Percentiles rank a stretch among this genome's conserved stretches.
phyloP scores from a whole-genome alignment of 73 alveolate genomes.

The Paramecium tetraurelia region DNA sequence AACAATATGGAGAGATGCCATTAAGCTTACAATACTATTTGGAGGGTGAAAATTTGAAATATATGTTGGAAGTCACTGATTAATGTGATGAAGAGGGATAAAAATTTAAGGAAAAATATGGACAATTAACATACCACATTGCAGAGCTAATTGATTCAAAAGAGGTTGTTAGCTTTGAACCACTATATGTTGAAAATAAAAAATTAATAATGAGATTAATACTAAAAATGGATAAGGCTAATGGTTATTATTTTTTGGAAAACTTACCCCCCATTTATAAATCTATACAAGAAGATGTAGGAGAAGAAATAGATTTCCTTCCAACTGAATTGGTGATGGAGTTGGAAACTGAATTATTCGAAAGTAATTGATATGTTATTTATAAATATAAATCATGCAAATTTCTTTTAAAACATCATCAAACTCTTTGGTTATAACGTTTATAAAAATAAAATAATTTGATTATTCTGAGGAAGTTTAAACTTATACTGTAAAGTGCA shows the following conservation, averaged over 20 bases:
- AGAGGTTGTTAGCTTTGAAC: constrained; percentile 8
- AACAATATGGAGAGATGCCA: constrained; percentile 40
- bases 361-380: neutral
- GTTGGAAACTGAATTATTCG: constrained; percentile 14
- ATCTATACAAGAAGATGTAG: neutral
- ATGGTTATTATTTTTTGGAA: constrained; percentile 32
- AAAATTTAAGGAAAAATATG: neutral
- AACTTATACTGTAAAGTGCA: no score
- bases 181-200: constrained; percentile 17
- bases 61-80: neutral
- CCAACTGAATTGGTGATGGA: constrained; percentile 39
- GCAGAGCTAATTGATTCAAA: neutral
- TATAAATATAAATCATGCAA: no score
- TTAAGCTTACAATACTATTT: constrained; percentile 6
- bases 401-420: no score
- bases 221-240: constrained; percentile 5
- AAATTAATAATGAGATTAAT: constrained; percentile 1
- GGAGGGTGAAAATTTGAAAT: neutral
- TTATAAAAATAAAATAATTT: no score
- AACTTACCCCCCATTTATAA: neutral
- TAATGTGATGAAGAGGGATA: neutral
- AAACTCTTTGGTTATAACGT: no score
- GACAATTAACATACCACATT: neutral
- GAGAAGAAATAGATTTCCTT: constrained; percentile 22
- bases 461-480: neutral